Percentiles rank a stretch among this genome's conserved stretches.
These are phyloP conservation scores for Fusarium sp. DNA, from an alignment of 2,329 filamentous ascomycete genomes.

Conservation along the genomic window DNA sequence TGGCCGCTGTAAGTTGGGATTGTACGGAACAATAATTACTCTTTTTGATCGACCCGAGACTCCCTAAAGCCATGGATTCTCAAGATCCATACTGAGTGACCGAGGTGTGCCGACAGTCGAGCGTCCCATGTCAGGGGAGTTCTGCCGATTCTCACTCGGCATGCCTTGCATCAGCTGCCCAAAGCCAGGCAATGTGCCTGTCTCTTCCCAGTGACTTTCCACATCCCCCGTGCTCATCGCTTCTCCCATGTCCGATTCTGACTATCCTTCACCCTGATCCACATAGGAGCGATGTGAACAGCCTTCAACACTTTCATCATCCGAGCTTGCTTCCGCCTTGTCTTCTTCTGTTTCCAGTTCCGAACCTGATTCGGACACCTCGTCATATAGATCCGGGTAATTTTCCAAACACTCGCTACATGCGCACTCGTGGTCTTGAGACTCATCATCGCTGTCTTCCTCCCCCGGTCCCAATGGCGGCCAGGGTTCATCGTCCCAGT, in stretches of 20 bases:
- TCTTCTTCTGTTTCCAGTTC: neutral
- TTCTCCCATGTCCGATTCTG: neutral
- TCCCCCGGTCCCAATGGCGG: neutral
- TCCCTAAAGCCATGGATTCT: neutral
- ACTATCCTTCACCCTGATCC: neutral
- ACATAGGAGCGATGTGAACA: fast-evolving
- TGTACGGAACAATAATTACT: neutral
- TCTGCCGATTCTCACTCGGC: neutral
- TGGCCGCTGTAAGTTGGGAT: neutral
- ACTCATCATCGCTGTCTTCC: neutral
- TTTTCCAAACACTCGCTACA: too few relatives aligned
- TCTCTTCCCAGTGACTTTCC: neutral
- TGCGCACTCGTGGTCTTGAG: neutral
- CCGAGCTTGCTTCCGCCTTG: neutral
- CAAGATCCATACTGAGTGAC: neutral
- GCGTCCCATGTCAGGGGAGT: neutral
- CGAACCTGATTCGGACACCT: neutral
- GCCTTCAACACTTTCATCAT: neutral
- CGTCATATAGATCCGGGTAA: too few relatives aligned
- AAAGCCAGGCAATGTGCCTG: neutral
- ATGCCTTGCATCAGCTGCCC: neutral
- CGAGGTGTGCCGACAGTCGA: neutral
- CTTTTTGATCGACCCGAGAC: neutral
- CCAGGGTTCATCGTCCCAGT: conserved; percentile 15
- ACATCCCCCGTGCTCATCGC: neutral